phyloP scores from a whole-genome alignment of 2,329 filamentous ascomycete species.

The Epichloe bromicola region DNA sequence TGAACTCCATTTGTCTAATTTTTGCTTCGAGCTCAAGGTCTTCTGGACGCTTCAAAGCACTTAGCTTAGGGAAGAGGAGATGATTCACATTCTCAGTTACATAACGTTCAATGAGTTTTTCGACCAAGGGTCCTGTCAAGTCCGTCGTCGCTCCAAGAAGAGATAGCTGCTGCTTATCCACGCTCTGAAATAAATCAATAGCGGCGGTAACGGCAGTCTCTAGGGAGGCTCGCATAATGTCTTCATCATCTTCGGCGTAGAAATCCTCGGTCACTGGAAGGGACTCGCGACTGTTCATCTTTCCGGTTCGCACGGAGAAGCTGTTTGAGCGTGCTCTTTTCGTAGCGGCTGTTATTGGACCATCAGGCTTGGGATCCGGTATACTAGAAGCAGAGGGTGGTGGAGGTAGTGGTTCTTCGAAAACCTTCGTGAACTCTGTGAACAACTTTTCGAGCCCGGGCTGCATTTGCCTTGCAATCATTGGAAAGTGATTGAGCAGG shows the following conservation, averaged over 20 bases:
- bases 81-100: slow-evolving; percentile 88
- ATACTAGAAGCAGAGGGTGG: slow-evolving; percentile 51
- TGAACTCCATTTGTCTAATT: slow-evolving; percentile 82
- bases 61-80: slow-evolving; percentile 73
- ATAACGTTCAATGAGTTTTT: slow-evolving; percentile 89
- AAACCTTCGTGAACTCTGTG: slow-evolving; percentile 72
- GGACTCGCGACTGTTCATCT: slow-evolving; percentile 18
- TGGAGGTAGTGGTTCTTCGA: slow-evolving; percentile 73
- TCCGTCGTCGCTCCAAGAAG: slow-evolving; percentile 86
- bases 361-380: slow-evolving; percentile 44
- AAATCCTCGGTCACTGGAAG: slow-evolving; percentile 47
- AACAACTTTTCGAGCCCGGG: slow-evolving; percentile 80
- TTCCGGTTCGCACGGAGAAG: slow-evolving; percentile 21
- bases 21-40: slow-evolving; percentile 81
- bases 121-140: slow-evolving; percentile 80
- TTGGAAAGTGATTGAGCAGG: slow-evolving; percentile 78
- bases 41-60: slow-evolving; percentile 63
- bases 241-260: slow-evolving; percentile 80
- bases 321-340: slow-evolving; percentile 43
- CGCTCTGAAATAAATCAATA: slow-evolving; percentile 89
- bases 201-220: slow-evolving; percentile 87
- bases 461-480: slow-evolving; percentile 95
- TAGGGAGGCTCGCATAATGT: slow-evolving; percentile 75
- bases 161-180: slow-evolving; percentile 91
- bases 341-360: slow-evolving; percentile 41